Evolutionary conservation across 768 basidiomycete genomes (phyloP).

Genomic region (Podaxis mareebaensis): DNA sequence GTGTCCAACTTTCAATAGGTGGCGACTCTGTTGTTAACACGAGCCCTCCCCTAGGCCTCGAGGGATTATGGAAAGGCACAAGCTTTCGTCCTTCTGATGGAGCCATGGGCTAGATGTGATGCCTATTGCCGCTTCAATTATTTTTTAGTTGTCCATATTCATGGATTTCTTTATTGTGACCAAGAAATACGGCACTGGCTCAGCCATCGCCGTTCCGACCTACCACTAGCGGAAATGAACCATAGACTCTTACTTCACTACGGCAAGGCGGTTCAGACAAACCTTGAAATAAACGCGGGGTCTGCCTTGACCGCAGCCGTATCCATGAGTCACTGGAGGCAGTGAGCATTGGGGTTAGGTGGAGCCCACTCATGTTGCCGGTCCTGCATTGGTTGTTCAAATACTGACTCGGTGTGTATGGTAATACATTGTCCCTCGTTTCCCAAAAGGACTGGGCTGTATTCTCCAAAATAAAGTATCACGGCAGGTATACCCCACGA

Average conservation of each 20-base stretch:
- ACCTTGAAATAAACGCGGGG: not conserved
- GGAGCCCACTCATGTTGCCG: no score
- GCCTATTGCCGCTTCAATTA: not conserved
- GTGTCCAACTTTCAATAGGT: not conserved
- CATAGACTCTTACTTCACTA: not conserved
- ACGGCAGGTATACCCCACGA: no score
- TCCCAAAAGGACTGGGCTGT: no score
- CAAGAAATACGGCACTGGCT: not conserved
- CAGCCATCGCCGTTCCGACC: not conserved
- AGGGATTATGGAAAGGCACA: not conserved
- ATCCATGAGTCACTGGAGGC: no score
- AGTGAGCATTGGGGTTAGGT: no score
- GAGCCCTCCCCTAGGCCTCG: not conserved
- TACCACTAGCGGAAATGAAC: slow-evolving; percentile 1
- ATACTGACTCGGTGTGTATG: no score
- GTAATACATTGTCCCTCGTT: no score
- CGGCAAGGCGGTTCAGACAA: not conserved
- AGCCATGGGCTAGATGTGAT: not conserved
- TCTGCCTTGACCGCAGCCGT: not conserved
- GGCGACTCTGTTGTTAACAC: no score
- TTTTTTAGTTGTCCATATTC: not conserved
- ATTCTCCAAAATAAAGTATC: no score
- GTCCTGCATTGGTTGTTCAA: no score
- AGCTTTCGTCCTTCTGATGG: not conserved
- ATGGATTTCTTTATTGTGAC: not conserved